Evolutionary conservation across 306 rosid species (phyloP), one percentile per base, ranked within the genome.

Genomic region (Senna tora): DNA sequence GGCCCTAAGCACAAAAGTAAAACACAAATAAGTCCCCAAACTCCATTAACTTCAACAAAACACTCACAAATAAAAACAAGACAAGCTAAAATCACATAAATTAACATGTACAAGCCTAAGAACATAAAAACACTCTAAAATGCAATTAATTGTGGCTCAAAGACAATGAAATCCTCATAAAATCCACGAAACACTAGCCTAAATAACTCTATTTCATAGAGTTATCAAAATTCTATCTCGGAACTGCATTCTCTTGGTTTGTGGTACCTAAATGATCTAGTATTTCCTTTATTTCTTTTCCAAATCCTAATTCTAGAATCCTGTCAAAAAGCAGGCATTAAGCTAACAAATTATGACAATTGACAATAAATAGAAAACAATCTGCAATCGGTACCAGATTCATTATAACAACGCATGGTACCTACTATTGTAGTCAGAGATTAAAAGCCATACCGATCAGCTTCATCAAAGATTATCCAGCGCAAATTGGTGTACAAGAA

Each of bases 391-490:
- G 60, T 62, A 55, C 7, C 30, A 12, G 10, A 59, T 41, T 74
- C 17, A 6, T 53, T 30, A 33, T 38, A 51, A 30, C 21, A 19
- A 50, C 49, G 78, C 17, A 72, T 11, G 32, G 15, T 19, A 67
- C 30, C 50, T 66, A 21, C 38, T 25, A 58, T 46, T 30, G 34
- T 53, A 39, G 43, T 56, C 52, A 72, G n/a, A 61, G 77, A 70
- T 34, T 47, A 54, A 7, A 70, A 76, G 65, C 21, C 66, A 72
- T 86, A 94, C 98, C 91, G 83, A 82, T 94, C 97, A 61, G 98
- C 98, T 86, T 94, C 97, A 63, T 94, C 96, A 66, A 94, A 91
- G 57, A 94, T 88, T 73, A 94, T 89, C 99, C 99, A 94, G 46
- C 81, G 92, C 85, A 91, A 75, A 50, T 85, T 94, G 73, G 84